These are phyloP conservation scores for Cercospora berteroae DNA, from an alignment of 2,329 filamentous ascomycete species.

Conservation along the genomic window DNA sequence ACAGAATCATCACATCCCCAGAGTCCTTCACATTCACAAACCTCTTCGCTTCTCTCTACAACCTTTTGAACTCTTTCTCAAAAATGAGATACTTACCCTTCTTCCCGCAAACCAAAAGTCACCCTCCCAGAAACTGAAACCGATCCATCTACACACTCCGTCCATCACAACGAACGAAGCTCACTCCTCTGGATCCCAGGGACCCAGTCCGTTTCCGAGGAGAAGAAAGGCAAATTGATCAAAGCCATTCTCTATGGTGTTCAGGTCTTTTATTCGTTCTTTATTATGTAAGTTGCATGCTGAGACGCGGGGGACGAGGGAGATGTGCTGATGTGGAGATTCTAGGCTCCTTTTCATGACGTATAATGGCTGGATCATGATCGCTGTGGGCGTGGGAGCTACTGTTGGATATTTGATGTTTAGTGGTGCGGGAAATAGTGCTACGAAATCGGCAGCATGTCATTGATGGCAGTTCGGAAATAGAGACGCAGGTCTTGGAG, in stretches of 20 bases:
- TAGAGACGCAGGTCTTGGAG: no score
- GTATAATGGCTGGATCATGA: conserved; percentile 99
- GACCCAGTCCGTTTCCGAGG: conserved; percentile 44
- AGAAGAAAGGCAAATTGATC: conserved; percentile 69
- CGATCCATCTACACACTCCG: not conserved
- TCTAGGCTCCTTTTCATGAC: conserved; percentile 96
- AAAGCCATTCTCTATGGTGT: conserved; percentile 83
- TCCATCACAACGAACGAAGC: conserved; percentile 51
- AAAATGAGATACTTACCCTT: not conserved
- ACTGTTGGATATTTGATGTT: conserved; percentile 86
- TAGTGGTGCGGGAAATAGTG: conserved; percentile 58
- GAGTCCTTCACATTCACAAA: no score
- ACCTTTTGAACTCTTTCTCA: no score
- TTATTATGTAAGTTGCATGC: conserved; percentile 78
- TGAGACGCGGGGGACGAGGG: conserved; percentile 30
- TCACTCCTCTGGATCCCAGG: conserved; percentile 59
- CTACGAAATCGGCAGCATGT: conserved; percentile 85
- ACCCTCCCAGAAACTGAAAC: not conserved
- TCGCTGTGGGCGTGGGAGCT: conserved; percentile 82
- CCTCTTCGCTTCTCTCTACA: not conserved
- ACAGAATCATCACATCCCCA: not conserved
- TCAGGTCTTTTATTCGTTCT: conserved; percentile 98
- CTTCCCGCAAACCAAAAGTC: not conserved
- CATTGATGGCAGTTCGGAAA: no score
- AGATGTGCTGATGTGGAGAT: not conserved